Evolutionary conservation across 352 stramenopile genomes (phyloP), one percentile per base, ranked within the genome.

Genomic region (Thalassiosira mediterranea): DNA sequence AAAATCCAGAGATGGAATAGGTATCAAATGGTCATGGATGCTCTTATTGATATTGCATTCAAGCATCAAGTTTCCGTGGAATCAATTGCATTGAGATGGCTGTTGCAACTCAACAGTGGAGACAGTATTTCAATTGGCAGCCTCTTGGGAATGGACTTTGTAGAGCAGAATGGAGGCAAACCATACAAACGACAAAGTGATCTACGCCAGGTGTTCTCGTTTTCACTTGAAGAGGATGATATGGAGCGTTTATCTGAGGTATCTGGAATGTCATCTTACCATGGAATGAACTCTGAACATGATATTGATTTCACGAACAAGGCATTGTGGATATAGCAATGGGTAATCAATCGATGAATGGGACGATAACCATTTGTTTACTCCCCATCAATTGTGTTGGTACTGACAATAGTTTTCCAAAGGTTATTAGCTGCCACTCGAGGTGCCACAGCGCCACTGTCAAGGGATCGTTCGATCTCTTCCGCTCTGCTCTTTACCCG

Each of bases 141-240:
- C 1, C 42, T 28, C 4, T 52, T 80, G 53, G 72, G 72, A 3
- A 81, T 77, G 72, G 72, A 81, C 61, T 38, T 72, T 42, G 40
- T 25, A 42, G 72, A 81, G 29, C 42, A 72, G 21, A 34, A 80
- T 52, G 72, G 72, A 40, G 62, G 72, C 13, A 10, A 23, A 28
- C 48, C 38, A 48, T 77, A 69, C 31, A 74, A 57, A 46, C 47
- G 74, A 67, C 34, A 69, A 13, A 48, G 25, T 42, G 70, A 83
- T 17, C 67, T 89, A 15, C 81, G 83, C 25, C 26, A 87, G 54
- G 77, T 87, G 3, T 90, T 91, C 71, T 75, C 51, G 44, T 91
- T 91, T 74, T 47, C 68, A 44, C 56, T 91, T 47, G 83, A 90
- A 48, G 77, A 89, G 28, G 73, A 90, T 46, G 86, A 91, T 58